Conservation (phyloP, 805 yeast species). For the Hanseniaspora meyeri region DNA sequence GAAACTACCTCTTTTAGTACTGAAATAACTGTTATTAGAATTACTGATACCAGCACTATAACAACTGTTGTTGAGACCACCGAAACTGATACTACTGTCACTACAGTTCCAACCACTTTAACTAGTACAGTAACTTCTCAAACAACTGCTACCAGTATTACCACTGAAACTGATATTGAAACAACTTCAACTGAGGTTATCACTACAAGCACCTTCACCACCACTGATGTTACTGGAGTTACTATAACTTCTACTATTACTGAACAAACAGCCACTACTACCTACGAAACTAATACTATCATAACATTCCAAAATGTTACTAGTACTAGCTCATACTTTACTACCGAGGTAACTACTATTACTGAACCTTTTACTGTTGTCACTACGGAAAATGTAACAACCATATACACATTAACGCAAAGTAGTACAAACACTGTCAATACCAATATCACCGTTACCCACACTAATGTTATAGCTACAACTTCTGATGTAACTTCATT, state of each 20-base stretch:
- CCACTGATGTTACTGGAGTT: not conserved
- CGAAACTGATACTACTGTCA: not conserved
- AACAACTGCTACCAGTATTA: not conserved
- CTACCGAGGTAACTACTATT: constrained; percentile 1
- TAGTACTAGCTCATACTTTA: not conserved
- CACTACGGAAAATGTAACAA: not conserved
- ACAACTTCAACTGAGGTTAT: not conserved
- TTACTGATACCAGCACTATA: constrained; percentile 6
- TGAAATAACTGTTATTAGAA: not conserved
- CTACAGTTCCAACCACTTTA: constrained; percentile 1
- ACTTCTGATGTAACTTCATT: not conserved
- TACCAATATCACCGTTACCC: constrained; percentile 6
- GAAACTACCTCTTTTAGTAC: not conserved
- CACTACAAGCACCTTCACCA: not conserved
- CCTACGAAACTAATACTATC: not conserved
- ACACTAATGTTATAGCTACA: not conserved
- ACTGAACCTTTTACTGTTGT: not conserved
- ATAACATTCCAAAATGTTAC: not conserved
- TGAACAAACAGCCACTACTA: constrained; percentile 3
- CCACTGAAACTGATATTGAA: not conserved
- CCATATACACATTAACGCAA: not conserved
- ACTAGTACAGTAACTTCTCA: constrained; percentile 3
- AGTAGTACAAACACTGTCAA: not conserved
- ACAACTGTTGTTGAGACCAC: constrained; percentile 4
- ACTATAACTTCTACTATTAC: constrained; percentile 6